Base-by-base conservation (phyloP, 805 yeast genomes). In the Candida ulmi region DNA sequence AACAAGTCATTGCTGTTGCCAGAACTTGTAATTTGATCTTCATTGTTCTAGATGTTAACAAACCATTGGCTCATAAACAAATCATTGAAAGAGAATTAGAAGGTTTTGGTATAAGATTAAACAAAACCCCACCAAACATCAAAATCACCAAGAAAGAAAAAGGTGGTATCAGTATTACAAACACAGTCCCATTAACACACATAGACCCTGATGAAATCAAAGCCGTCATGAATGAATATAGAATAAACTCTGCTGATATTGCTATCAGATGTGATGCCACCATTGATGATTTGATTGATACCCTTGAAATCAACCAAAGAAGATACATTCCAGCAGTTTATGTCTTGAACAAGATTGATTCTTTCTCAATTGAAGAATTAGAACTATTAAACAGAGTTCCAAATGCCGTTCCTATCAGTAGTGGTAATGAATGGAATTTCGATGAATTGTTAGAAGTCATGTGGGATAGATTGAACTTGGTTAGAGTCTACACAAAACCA, bases 1-100 rank as follows among this genome's bases (percentile, higher is more conserved):
- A 76, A 52, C 99, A 93, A 66, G 99, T 93, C 40, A 93, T 93
- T 65, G 99, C 99, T 2, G 99, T 93, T 43, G 98, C 98, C n/a
- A 78, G 99, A 65, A 88, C 97, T 3, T 95, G 96, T 61, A 90
- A 93, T 60, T 69, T 93, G 55, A 76, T 93, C 37, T 93, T 93
- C 62, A 86, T 93, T 58, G 95, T 93, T 4, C 69, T 93, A 56
- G 99, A 93, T 62, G 99, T 93, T 41, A 88, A 88, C 66, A 93
- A 93, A 60, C 99, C 99, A 4, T 72, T 93, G 52, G 90, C 84
- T 46, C 98, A 93, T 64, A 93, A 93, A 59, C 84, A 81, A 60
- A 83, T 93, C 57, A 88, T 93, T 45, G 99, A 93, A 65, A 79
- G 83, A 53, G 99, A 93, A 64, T 65, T 93, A 60, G 98, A 93